Base-by-base conservation (phyloP, 805 yeast genomes). In the Kodamaea restingae region DNA sequence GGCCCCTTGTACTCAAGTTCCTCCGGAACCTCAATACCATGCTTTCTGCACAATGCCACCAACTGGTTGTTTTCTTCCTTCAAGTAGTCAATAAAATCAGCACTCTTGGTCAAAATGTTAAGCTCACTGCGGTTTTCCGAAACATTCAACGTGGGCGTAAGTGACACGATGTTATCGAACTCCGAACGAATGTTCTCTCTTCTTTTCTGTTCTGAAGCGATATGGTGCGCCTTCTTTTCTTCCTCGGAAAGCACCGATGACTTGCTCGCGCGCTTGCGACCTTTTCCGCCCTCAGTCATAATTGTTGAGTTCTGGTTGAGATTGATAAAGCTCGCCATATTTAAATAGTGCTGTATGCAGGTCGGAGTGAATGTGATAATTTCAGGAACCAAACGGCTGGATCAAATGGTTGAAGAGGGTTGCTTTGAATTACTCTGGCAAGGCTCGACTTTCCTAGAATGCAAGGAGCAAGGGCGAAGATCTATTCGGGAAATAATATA, bases 161-260 rank as follows among this genome's bases (percentile, higher is more conserved):
- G 58, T 1, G 73, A 68, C 0, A 88, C 90, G 15, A 90, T 68
- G 40, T 73, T 75, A 50, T 85, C 95, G 53, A 87, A 90, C 7
- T 88, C 90, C 7, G 80, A 75, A 32, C 97, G 68, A 15, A 91
- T 87, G 30, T 90, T 87, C 47, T 81, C 87, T 45, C 98, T 70
- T 51, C 98, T 70, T 53, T 84, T 84, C 56, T 88, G 90, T 56
- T 90, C 98, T 0, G 90, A 81, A 4, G 85, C 85, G 6, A 86
- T 84, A 52, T 85, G 95, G 48, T 82, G 85, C 4, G 81, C 81
- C 44, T 60, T 62, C 44, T 62, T 62, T 44, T 64, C 67, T 24
- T 63, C 67, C 24, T 63, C 67, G 5, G 64, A 53, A 25, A 64
- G 52, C 4, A 60, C 61, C 3, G 61, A 50, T 9, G 58, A 46